These are phyloP conservation scores for Poa pratensis DNA, from an alignment of 176 grass and related monocot species.

Conservation along the genomic window DNA sequence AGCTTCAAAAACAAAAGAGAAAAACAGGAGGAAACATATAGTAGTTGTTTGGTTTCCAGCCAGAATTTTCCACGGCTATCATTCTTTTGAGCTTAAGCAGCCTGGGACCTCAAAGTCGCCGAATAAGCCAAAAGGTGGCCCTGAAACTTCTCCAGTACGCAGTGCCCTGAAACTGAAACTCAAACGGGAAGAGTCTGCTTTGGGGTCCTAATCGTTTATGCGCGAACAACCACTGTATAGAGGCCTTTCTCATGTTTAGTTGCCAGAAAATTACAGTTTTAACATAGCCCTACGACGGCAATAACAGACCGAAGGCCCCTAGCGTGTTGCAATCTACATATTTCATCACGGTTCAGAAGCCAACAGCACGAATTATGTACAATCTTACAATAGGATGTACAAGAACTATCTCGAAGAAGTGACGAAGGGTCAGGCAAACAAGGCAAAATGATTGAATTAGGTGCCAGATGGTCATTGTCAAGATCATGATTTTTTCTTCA, in stretches of 20 bases:
- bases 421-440: not conserved
- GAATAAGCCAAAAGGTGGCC: not conserved
- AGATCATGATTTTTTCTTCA: constrained; percentile 42
- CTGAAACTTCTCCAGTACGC: not conserved
- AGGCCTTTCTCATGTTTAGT: not conserved
- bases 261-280: not conserved
- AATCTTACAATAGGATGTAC: not conserved
- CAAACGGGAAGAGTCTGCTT: not conserved
- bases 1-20: not conserved
- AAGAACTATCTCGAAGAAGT: not conserved
- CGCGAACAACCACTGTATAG: not conserved
- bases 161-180: not conserved
- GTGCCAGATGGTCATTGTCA: constrained; percentile 12
- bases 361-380: constrained; percentile 13
- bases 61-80: not conserved
- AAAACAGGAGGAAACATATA: not conserved
- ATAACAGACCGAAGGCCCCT: not conserved
- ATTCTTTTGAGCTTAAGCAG: not conserved
- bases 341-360: not conserved
- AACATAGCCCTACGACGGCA: not conserved
- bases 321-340: not conserved
- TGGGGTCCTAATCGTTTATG: not conserved
- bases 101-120: not conserved
- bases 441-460: constrained; percentile 8
- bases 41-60: constrained; percentile 1